A percentile compares a stretch with the other conserved stretches of the same genome.
Evolutionary conservation across 208 protist genomes (phyloP).

Genomic region (Leishmania tarentolae): DNA sequence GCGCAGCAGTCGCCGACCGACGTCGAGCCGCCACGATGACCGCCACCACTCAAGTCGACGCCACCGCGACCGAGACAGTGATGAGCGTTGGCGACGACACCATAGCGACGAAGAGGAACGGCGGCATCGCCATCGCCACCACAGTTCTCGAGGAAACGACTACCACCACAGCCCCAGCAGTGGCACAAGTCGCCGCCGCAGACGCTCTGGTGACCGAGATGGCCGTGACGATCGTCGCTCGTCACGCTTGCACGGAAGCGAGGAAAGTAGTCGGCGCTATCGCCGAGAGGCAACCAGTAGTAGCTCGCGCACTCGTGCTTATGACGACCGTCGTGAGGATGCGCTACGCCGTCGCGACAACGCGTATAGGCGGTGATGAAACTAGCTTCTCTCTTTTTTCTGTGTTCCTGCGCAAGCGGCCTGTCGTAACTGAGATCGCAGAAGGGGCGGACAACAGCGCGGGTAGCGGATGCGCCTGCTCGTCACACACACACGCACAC

Average conservation of each 20-base stretch:
- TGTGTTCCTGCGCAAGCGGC: background rate
- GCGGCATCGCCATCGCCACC: constrained; percentile 12
- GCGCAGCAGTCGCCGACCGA: constrained; percentile 18
- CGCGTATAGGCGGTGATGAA: constrained; percentile 7
- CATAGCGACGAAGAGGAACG: constrained; percentile 19
- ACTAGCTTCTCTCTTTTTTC: background rate
- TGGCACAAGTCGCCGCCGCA: constrained; percentile 14
- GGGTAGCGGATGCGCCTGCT: no score
- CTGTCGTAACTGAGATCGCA: background rate
- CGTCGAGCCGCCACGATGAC: constrained; percentile 11
- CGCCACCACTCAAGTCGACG: constrained; percentile 19
- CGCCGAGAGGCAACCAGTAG: constrained; percentile 15
- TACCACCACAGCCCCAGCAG: constrained; percentile 9
- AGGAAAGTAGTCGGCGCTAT: constrained; percentile 15
- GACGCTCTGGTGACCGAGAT: constrained; percentile 21
- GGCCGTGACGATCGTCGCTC: constrained; percentile 4
- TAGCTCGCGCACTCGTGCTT: constrained; percentile 21
- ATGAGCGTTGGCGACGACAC: constrained; percentile 16
- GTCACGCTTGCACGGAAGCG: constrained; percentile 6
- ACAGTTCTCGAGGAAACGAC: constrained; percentile 2
- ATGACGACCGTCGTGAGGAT: constrained; percentile 63
- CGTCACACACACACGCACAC: no score
- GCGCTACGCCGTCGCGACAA: constrained; percentile 39
- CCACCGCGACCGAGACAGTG: constrained; percentile 32
- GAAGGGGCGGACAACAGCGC: no score